phyloP scores from a whole-genome alignment of 768 basidiomycete genomes.

The Boletus edulis region DNA sequence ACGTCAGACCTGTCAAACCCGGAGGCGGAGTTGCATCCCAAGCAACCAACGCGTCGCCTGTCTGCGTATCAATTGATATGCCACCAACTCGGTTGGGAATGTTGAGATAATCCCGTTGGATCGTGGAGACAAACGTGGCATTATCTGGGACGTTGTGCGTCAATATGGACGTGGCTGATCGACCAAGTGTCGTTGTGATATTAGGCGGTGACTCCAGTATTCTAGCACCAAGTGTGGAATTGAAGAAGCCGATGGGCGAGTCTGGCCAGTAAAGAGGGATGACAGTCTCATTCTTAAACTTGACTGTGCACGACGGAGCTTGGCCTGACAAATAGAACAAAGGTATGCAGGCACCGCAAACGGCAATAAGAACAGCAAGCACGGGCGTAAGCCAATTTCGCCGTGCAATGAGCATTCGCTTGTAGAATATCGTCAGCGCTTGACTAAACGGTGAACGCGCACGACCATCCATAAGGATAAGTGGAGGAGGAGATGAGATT shows the following conservation, averaged over 20 bases:
- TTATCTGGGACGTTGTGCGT: slow-evolving; percentile 51
- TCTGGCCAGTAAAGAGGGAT: slow-evolving; percentile 56
- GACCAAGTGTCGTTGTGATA: slow-evolving; percentile 46
- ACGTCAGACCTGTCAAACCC: slow-evolving; percentile 52
- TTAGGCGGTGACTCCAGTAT: slow-evolving; percentile 56
- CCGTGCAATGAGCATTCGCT: slow-evolving; percentile 60
- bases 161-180: slow-evolving; percentile 32
- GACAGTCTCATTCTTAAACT: slow-evolving; percentile 35
- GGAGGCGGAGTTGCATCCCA: slow-evolving; percentile 68
- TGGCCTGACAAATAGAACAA: slow-evolving; percentile 58
- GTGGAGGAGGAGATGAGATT: slow-evolving; percentile 1
- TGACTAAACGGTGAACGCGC: slow-evolving; percentile 57
- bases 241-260: slow-evolving; percentile 38
- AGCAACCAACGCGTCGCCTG: slow-evolving; percentile 55
- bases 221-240: slow-evolving; percentile 31
- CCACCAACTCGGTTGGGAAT: slow-evolving; percentile 70
- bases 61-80: slow-evolving; percentile 54
- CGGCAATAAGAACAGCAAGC: slow-evolving; percentile 50
- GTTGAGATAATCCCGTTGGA: slow-evolving; percentile 50
- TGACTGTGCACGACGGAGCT: slow-evolving; percentile 47
- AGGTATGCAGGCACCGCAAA: slow-evolving; percentile 66
- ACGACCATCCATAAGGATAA: slow-evolving; percentile 45
- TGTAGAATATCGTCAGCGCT: slow-evolving; percentile 71
- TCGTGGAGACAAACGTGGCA: slow-evolving; percentile 53
- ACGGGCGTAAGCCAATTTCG: slow-evolving; percentile 68